Evolutionary conservation across 2,329 filamentous ascomycete genomes (phyloP), one percentile per base, ranked within the genome.

Genomic region (Colletotrichum tamarilloi): DNA sequence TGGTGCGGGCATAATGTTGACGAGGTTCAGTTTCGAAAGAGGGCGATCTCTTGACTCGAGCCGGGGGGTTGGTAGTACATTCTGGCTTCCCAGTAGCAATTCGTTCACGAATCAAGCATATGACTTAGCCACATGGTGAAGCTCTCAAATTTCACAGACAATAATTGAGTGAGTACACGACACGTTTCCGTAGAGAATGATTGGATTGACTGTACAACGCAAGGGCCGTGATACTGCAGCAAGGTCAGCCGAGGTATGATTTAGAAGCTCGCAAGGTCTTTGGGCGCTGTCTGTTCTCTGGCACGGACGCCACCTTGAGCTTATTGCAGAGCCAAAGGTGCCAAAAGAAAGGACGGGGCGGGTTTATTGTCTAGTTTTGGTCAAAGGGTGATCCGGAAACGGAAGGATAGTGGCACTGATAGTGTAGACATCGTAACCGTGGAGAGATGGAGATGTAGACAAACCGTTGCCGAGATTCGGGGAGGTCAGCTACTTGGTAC

Each of bases 11-110:
- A 16, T 35, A n/a, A 56, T 32, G 28, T 30, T 68, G 64, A 53
- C 38, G 38, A 63, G 35, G 52, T n/a, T 58, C 35, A 52, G 68
- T 58, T 68, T 72, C 57, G 57, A 57, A 57, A 35, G n/a, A 67
- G 57, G 58, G 32, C 35, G 28, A 58, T 68, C 35, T 72, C 38
- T 53, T 58, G 57, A 62, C 64, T 58, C 30, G 16, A n/a, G 9
- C n/a, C 32, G 16, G 28, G 52, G 19, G 35, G 32, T 35, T 19
- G n/a, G 12, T 28, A n/a, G 19, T 62, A 30, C 19, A 24, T 22
- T 42, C 49, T 42, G 42, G 28, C 60, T 12, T 62, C 9, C 60
- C 7, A 32, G 19, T 63, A 9, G 35, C 28, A 28, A 12, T n/a
- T 30, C 49, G 49, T 38, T 35, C 38, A 22, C 24, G 57, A 19